phyloP scores from a whole-genome alignment of 2,329 filamentous ascomycete genomes.

The Arthroderma sp. region DNA sequence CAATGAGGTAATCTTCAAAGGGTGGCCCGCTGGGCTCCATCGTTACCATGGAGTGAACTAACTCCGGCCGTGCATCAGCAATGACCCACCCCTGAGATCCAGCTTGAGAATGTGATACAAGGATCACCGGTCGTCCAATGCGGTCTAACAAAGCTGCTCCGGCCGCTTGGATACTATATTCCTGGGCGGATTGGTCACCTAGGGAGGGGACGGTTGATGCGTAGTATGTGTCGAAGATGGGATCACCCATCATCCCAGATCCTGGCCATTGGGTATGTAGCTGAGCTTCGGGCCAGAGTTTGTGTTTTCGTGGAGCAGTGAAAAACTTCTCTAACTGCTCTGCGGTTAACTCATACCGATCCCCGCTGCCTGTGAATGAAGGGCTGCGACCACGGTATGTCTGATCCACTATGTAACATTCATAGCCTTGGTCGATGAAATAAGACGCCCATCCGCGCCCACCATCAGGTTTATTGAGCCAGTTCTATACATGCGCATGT shows the following conservation, averaged over 20 bases:
- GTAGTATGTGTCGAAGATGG: conserved; percentile 19
- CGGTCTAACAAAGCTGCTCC: conserved; percentile 20
- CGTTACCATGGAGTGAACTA: conserved; percentile 37
- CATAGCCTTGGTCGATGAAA: conserved; percentile 30
- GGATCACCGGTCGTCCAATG: conserved; percentile 14
- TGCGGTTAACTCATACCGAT: conserved; percentile 1
- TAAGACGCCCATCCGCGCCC: conserved; percentile 32
- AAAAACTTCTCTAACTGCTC: conserved; percentile 16
- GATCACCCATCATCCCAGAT: conserved; percentile 19
- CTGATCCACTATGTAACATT: conserved; percentile 29
- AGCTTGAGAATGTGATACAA: conserved; percentile 40
- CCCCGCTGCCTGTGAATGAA: conserved; percentile 8
- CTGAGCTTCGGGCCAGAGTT: conserved; percentile 22
- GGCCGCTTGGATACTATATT: conserved; percentile 23
- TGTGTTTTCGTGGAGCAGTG: conserved; percentile 6
- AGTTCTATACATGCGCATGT: conserved; percentile 15
- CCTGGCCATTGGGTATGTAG: conserved; percentile 31
- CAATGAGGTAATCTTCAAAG: conserved; percentile 31
- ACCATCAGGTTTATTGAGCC: conserved; percentile 33
- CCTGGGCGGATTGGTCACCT: conserved; percentile 15
- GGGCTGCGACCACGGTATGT: conserved; percentile 19
- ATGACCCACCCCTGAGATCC: conserved; percentile 31
- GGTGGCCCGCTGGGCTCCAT: conserved; percentile 44
- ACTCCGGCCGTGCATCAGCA: conserved; percentile 36
- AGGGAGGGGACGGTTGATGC: conserved; percentile 28